A percentile compares a stretch with the other conserved stretches of the same genome.
Conservation (phyloP, 352 stramenopile genomes). For the Pythium rhizo-oryzae region DNA sequence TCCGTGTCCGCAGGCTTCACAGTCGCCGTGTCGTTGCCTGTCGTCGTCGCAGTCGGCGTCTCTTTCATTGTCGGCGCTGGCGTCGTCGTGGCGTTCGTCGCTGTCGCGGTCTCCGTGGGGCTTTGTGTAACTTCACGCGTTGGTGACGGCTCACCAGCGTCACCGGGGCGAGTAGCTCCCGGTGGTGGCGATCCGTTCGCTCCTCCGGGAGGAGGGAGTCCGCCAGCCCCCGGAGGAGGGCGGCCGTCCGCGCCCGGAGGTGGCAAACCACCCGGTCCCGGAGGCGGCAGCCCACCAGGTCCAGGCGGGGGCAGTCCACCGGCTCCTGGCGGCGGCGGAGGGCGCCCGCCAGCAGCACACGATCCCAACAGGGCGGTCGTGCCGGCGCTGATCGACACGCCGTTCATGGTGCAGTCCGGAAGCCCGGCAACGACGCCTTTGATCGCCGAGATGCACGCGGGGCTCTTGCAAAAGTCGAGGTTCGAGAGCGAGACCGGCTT, state of each 20-base stretch:
- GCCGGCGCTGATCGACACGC: conserved; percentile 5
- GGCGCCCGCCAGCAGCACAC: not conserved
- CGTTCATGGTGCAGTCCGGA: conserved; percentile 17
- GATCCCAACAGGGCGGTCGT: not conserved
- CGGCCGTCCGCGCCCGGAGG: not conserved
- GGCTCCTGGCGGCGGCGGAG: not conserved
- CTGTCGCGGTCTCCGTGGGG: not conserved
- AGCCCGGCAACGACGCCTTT: conserved; percentile 6
- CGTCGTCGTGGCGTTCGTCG: not conserved
- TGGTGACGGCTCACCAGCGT: not conserved
- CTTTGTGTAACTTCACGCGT: not conserved
- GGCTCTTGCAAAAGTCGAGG: conserved; percentile 20
- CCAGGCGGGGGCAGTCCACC: not conserved
- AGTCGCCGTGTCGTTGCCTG: not conserved
- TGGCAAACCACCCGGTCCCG: not conserved
- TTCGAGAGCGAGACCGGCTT: conserved; percentile 14
- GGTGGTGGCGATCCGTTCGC: not conserved
- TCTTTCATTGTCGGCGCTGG: not conserved
- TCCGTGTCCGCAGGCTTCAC: conserved; percentile 2
- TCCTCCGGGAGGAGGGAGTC: too few relatives aligned
- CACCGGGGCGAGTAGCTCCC: not conserved
- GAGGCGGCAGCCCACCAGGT: conserved; percentile 1
- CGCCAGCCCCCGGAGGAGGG: not conserved
- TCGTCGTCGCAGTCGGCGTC: not conserved
- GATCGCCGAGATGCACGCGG: conserved; percentile 7